These are phyloP conservation scores for Ophiostoma australiae DNA, from an alignment of 2,329 filamentous ascomycete species.

Conservation along the genomic window DNA sequence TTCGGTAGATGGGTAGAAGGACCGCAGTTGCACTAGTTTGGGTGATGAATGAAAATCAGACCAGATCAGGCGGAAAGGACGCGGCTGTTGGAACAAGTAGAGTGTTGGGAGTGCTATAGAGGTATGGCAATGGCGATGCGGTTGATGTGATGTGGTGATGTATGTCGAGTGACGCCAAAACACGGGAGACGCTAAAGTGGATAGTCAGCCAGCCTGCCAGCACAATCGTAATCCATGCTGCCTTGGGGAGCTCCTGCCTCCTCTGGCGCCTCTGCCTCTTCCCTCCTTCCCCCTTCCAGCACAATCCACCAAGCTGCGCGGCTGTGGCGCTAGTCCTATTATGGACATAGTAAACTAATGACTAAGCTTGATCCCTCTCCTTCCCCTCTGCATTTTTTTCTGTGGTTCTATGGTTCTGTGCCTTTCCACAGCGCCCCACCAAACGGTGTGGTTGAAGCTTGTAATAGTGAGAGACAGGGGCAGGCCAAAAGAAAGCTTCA, in stretches of 20 bases:
- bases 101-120: background rate
- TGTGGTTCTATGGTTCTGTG: constrained; percentile 15
- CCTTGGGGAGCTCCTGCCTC: constrained; percentile 26
- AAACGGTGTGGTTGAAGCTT: constrained; percentile 23
- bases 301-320: constrained; percentile 25
- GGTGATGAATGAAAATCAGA: background rate
- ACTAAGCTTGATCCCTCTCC: constrained; percentile 14
- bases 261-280: background rate
- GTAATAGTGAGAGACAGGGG: constrained; percentile 12
- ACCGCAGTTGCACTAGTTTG: background rate
- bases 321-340: constrained; percentile 25
- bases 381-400: constrained; percentile 20
- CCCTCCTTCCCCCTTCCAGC: constrained; percentile 16
- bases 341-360: background rate
- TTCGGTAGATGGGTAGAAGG: background rate
- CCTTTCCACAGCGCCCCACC: constrained; percentile 19
- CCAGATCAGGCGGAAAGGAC: background rate
- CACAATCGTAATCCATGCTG: constrained; percentile 28
- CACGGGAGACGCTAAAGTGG: constrained; percentile 15
- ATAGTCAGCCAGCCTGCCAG: constrained; percentile 16
- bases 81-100: background rate
- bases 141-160: background rate
- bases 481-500: constrained; percentile 23
- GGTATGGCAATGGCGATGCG: background rate
- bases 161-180: constrained; percentile 6